phyloP scores from a whole-genome alignment of 306 rosid genomes.

The Casuarina glauca region DNA sequence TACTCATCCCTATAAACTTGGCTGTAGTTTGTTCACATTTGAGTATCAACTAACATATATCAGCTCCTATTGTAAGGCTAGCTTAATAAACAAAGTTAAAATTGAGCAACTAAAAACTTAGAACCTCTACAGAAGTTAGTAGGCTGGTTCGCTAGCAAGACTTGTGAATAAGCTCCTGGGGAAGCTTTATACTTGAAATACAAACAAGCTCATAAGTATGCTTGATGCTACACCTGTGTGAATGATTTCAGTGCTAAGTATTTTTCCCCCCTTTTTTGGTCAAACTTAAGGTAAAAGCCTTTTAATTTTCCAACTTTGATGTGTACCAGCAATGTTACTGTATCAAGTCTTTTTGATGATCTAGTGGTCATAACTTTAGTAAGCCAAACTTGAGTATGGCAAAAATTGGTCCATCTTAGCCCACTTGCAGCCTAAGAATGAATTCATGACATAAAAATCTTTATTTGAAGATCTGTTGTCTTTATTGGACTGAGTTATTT shows the following conservation, averaged over 20 bases:
- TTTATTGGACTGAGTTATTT: slow-evolving; percentile 2
- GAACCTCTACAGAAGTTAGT: neutral
- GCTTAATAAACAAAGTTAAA: neutral
- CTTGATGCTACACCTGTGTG: neutral
- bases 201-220: too few species aligned
- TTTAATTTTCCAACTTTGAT: neutral
- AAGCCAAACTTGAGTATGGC: neutral
- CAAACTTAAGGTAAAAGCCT: neutral
- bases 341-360: neutral
- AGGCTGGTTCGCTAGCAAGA: neutral
- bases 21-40: neutral
- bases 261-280: neutral
- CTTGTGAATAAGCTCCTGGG: neutral
- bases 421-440: neutral
- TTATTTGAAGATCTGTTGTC: neutral
- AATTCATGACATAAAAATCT: neutral
- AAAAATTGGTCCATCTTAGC: neutral
- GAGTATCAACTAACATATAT: neutral
- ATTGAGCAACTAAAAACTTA: neutral
- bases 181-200: neutral
- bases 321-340: neutral
- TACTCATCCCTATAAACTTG: neutral
- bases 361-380: neutral
- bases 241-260: neutral
- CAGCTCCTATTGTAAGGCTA: neutral